Evolutionary conservation across 2,329 filamentous ascomycete genomes (phyloP), one percentile per base, ranked within the genome.

Genomic region (Colletotrichum spaethianum): DNA sequence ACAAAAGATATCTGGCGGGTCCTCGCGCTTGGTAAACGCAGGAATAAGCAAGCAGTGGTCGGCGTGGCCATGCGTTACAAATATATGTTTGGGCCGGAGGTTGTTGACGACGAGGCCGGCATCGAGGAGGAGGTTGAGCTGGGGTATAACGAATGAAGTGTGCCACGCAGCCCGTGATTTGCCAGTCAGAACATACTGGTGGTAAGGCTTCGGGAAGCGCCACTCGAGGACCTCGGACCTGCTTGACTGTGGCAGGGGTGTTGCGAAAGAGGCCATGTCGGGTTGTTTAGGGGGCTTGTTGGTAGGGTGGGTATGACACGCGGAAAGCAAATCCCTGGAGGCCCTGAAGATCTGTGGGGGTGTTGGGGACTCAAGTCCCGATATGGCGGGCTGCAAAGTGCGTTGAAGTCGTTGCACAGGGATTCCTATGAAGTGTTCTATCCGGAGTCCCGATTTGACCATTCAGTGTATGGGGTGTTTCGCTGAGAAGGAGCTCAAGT

Each of bases 161-260:
- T 87, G 85, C 86, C 85, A 87, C 18, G 85, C 85, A 8, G 86
- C 86, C 18, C 85, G 83, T 9, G 85, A 87, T 33, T 82, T 81
- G 64, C 86, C 86, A 1, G 84, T 86, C 12, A 87, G 79, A 4
- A 84, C 79, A 66, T 80, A 80, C 59, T 85, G 81, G 62, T 80
- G 77, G 72, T 83, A 80, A 0, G 85, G 85, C 40, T 80, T 81
- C 8, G 85, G 85, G 70, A 87, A 84, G 14, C 77, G 78, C 83
- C 84, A 86, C 69, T 86, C 83, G 0, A 87, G 79, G 26, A 86
- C 77, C n/a, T 83, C 79, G 28, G 85, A 87, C 11, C 82, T 81
- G 4, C 80, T 70, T 1, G 84, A 83, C 48, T 86, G 85, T 0
- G 84, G 80, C 16, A 87, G 79, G 1, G 85, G 84, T 0, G 80